Conservation (phyloP, 306 rosid genomes). For the Lathyrus aphaca region DNA sequence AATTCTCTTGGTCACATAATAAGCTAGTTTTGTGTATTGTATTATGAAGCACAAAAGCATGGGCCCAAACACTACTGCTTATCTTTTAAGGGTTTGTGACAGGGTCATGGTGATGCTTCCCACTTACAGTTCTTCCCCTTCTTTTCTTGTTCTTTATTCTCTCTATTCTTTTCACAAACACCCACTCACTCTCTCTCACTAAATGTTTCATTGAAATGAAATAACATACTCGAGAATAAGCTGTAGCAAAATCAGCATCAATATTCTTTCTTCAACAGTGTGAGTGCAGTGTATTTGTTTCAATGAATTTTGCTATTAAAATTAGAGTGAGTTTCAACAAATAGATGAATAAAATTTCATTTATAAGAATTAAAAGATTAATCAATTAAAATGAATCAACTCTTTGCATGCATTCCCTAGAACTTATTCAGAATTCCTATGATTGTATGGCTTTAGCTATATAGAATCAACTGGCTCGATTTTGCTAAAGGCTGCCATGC, state of each 20-base stretch:
- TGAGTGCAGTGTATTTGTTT: neutral
- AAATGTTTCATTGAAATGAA: slow-evolving; percentile 42
- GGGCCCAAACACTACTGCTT: slow-evolving; percentile 51
- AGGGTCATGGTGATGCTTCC: slow-evolving; percentile 67
- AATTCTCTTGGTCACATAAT: slow-evolving; percentile 45
- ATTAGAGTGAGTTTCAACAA: slow-evolving; percentile 37
- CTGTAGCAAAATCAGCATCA: slow-evolving; percentile 40
- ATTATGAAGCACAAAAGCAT: slow-evolving; percentile 62
- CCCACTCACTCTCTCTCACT: slow-evolving; percentile 69
- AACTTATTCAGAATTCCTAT: slow-evolving; percentile 31
- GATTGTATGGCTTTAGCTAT: slow-evolving; percentile 43
- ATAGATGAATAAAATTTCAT: neutral
- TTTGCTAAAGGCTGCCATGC: slow-evolving; percentile 71
- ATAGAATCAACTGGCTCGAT: slow-evolving; percentile 42
- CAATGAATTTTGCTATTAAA: too few species aligned
- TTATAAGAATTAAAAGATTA: neutral
- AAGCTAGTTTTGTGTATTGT: slow-evolving; percentile 42
- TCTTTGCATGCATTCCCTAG: slow-evolving; percentile 35
- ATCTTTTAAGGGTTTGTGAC: slow-evolving; percentile 48
- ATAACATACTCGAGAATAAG: slow-evolving; percentile 30
- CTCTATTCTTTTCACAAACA: slow-evolving; percentile 78
- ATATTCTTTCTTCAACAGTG: slow-evolving; percentile 57
- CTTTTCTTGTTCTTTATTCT: slow-evolving; percentile 45
- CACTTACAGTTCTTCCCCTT: slow-evolving; percentile 50
- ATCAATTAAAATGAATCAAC: slow-evolving; percentile 3